Evolutionary conservation across 2,329 filamentous ascomycete species (phyloP).

Genomic region (Westerdykella ornata): DNA sequence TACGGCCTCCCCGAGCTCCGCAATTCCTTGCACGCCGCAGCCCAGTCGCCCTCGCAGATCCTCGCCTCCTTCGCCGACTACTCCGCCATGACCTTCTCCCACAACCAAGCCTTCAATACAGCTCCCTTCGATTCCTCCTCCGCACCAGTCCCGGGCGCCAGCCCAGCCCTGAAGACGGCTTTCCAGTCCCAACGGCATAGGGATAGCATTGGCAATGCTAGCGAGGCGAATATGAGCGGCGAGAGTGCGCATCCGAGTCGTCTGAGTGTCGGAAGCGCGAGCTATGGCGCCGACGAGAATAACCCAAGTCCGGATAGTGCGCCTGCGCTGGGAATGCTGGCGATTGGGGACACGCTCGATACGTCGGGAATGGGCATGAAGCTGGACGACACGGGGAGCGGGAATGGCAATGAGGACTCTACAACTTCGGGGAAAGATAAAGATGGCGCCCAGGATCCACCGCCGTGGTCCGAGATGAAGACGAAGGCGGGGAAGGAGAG

Average conservation of each 20-base stretch:
- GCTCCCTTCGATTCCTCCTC: slow-evolving; percentile 14
- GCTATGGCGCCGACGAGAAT: slow-evolving; percentile 24
- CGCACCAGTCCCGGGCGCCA: slow-evolving; percentile 5
- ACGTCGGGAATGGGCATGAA: slow-evolving; percentile 20
- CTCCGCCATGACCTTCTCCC: slow-evolving; percentile 23
- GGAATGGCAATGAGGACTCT: slow-evolving; percentile 20
- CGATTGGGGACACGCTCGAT: slow-evolving; percentile 26
- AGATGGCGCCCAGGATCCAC: slow-evolving; percentile 30
- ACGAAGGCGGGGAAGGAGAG: slow-evolving; percentile 82
- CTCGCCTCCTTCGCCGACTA: slow-evolving; percentile 30
- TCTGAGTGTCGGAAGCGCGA: slow-evolving; percentile 30
- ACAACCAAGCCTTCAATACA: slow-evolving; percentile 15
- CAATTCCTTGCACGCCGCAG: slow-evolving; percentile 16
- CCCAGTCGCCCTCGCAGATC: slow-evolving; percentile 21
- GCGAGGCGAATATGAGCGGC: slow-evolving; percentile 28
- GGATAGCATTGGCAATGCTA: slow-evolving; percentile 26
- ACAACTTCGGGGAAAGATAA: slow-evolving; percentile 22
- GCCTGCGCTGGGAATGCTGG: slow-evolving; percentile 24
- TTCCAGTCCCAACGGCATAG: slow-evolving; percentile 18
- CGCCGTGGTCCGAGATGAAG: slow-evolving; percentile 49
- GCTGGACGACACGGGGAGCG: slow-evolving; percentile 17
- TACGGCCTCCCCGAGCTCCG: slow-evolving; percentile 30
- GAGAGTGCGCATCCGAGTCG: slow-evolving; percentile 24
- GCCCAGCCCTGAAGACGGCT: slow-evolving; percentile 18
- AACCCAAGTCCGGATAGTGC: slow-evolving; percentile 35